Percentiles rank a stretch among this genome's conserved stretches.
phyloP scores from a whole-genome alignment of 306 rosid species.

The Vachellia pachyceras region DNA sequence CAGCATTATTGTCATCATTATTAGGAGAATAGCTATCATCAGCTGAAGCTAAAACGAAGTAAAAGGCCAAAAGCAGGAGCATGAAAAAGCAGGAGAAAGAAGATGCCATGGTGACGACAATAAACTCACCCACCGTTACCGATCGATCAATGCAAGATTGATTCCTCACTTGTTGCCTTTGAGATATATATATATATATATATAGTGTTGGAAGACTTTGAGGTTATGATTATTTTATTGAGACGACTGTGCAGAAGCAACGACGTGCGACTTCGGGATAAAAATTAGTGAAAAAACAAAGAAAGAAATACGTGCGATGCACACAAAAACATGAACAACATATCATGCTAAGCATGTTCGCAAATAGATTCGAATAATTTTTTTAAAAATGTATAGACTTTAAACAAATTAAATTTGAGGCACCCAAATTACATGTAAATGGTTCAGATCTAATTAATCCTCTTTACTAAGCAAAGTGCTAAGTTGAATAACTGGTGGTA shows the following conservation, averaged over 20 bases:
- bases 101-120: slow-evolving; percentile 5
- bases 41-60: slow-evolving; percentile 43
- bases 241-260: neutral
- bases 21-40: slow-evolving; percentile 13
- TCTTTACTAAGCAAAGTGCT: too few relatives aligned
- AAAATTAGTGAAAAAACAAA: too few relatives aligned
- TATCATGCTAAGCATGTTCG: neutral
- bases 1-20: neutral
- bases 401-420: too few relatives aligned
- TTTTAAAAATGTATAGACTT: too few relatives aligned
- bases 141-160: neutral
- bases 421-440: too few relatives aligned
- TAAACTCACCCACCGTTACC: neutral
- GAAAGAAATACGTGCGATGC: neutral
- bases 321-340: neutral
- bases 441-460: too few relatives aligned
- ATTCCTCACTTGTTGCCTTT: neutral
- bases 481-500: too few relatives aligned
- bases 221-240: neutral
- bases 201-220: neutral
- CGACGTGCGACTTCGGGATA: neutral
- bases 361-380: neutral
- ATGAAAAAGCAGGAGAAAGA: slow-evolving; percentile 30
- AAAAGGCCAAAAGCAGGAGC: slow-evolving; percentile 44
- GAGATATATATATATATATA: neutral